Conservation (phyloP, 2,329 filamentous ascomycete species). For the Trichoderma sp. region DNA sequence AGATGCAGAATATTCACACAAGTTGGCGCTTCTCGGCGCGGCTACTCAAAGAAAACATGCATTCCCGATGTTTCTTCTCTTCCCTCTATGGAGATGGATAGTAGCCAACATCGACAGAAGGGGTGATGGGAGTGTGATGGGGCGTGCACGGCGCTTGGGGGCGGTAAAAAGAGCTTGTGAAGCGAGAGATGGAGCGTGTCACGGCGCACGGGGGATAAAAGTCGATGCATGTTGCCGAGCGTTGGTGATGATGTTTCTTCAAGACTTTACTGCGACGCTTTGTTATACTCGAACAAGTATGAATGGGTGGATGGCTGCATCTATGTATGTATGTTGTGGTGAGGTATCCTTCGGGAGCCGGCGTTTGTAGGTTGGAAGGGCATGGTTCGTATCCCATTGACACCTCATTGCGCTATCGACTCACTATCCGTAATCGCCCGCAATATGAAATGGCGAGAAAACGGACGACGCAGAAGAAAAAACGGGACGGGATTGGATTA, state of each 20-base stretch:
- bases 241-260: no score
- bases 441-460: no score
- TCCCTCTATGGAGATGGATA: neutral
- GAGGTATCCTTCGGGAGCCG: neutral
- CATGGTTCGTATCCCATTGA: no score
- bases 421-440: no score
- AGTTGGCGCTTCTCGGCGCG: neutral
- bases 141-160: constrained; percentile 10
- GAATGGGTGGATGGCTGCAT: no score
- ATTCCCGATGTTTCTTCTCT: neutral
- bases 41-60: neutral
- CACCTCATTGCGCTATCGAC: no score
- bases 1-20: neutral
- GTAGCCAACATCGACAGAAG: neutral
- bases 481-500: no score
- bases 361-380: neutral
- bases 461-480: no score
- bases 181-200: neutral
- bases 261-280: no score
- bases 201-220: neutral
- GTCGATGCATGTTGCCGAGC: neutral
- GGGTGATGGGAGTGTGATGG: constrained; percentile 11
- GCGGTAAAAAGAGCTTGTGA: neutral
- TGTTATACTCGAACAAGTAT: no score
- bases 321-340: no score